Percentiles rank a stretch among this genome's conserved stretches.
Evolutionary conservation across 441 rosid species (phyloP).

Genomic region (Adansonia madagascariensis): DNA sequence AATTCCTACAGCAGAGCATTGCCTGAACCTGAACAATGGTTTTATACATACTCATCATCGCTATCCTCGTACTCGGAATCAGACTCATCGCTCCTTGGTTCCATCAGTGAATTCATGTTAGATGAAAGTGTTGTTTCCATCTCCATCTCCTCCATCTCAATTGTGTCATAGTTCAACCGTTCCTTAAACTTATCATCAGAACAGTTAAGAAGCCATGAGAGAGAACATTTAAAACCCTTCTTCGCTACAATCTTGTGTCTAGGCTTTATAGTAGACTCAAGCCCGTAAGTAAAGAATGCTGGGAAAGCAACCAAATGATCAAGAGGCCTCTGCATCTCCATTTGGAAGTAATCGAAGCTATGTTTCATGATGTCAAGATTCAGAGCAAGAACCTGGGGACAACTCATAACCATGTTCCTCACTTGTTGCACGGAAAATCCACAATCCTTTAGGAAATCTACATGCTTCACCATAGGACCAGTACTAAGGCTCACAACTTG

Average conservation of each 20-base stretch:
- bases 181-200: constrained; percentile 81
- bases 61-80: constrained; percentile 63
- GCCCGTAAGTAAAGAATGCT: constrained; percentile 80
- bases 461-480: constrained; percentile 63
- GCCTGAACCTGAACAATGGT: not conserved
- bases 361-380: constrained; percentile 80
- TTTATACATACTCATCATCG: constrained; percentile 55
- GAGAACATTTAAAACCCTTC: constrained; percentile 85
- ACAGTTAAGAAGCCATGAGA: constrained; percentile 90
- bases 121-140: constrained; percentile 63
- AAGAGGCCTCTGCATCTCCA: constrained; percentile 74
- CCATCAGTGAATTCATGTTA: constrained; percentile 66
- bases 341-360: constrained; percentile 64
- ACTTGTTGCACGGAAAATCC: constrained; percentile 68
- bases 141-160: constrained; percentile 68
- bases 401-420: constrained; percentile 69
- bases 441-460: constrained; percentile 64
- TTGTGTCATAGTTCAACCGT: constrained; percentile 83
- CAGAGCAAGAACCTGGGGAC: constrained; percentile 90
- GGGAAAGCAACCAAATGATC: constrained; percentile 84
- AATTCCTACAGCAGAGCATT: not conserved
- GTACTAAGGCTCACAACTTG: constrained; percentile 72
- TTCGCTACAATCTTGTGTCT: constrained; percentile 60
- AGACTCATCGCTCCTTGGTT: constrained; percentile 63
- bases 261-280: constrained; percentile 81